These are phyloP conservation scores for Fagus crenata DNA, from an alignment of 306 rosid species.

Conservation along the genomic window DNA sequence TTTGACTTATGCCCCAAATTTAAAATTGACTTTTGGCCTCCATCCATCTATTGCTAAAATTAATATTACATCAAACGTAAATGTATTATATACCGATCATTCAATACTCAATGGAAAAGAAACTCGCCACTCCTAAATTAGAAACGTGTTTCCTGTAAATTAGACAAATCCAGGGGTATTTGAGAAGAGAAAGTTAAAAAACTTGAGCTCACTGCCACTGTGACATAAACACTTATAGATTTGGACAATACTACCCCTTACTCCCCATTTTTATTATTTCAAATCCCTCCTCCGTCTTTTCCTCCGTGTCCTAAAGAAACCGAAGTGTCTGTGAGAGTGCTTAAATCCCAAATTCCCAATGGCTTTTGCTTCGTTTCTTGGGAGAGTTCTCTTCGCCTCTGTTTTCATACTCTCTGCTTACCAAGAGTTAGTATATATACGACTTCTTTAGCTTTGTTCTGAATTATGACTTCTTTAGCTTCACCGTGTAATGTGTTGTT, in stretches of 20 bases:
- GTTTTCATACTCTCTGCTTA: constrained; percentile 60
- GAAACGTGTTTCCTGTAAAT: not conserved
- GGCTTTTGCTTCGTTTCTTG: constrained; percentile 60
- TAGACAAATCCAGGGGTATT: not conserved
- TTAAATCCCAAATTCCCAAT: constrained; percentile 2
- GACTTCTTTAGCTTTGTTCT: not conserved
- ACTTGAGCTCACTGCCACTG: not conserved
- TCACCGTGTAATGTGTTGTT: not conserved
- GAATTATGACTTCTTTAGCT: not conserved
- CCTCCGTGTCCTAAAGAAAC: not conserved
- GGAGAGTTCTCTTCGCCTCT: constrained; percentile 63
- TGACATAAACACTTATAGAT: not conserved
- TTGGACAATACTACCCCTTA: not conserved
- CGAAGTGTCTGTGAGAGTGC: not conserved
- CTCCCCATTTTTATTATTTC: not conserved
- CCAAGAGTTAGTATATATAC: constrained; percentile 47
- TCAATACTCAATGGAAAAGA: too few species aligned
- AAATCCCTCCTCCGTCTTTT: not conserved
- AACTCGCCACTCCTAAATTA: too few species aligned
- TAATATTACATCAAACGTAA: too few species aligned
- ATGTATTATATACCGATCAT: too few species aligned
- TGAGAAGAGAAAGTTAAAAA: not conserved
- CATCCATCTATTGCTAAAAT: too few species aligned
- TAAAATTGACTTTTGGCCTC: too few species aligned
- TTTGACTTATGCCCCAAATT: too few species aligned